Percentiles rank a stretch among this genome's conserved stretches.
phyloP scores from a whole-genome alignment of 768 basidiomycete genomes.

The Pleurotus citrinopileatus region DNA sequence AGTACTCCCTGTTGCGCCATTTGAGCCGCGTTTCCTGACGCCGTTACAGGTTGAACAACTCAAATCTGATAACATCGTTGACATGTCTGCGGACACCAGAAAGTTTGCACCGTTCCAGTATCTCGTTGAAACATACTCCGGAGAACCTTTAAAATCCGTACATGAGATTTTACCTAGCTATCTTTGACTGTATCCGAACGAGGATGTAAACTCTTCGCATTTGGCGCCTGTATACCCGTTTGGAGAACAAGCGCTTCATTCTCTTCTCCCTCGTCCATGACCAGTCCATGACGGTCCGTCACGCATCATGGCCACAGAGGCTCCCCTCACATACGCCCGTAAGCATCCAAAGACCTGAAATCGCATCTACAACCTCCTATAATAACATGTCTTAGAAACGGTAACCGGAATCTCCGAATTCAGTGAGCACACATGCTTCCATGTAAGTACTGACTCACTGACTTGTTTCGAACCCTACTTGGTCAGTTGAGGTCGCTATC shows the following conservation, averaged over 20 bases:
- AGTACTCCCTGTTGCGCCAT: not conserved
- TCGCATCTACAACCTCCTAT: not conserved
- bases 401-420: constrained; percentile 68
- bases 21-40: not conserved
- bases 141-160: constrained; percentile 41
- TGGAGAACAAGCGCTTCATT: not conserved
- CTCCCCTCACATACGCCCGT: constrained; percentile 2
- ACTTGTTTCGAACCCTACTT: not conserved
- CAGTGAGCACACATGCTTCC: constrained; percentile 39
- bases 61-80: constrained; percentile 54
- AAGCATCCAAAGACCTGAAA: not conserved
- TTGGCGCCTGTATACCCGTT: not conserved
- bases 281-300: not conserved
- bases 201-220: not conserved
- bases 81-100: constrained; percentile 21
- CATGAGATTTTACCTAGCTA: constrained; percentile 58
- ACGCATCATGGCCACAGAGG: not conserved
- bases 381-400: constrained; percentile 40
- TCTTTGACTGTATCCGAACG: constrained; percentile 16
- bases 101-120: constrained; percentile 32
- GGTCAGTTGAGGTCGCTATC: constrained; percentile 89
- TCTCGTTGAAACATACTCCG: constrained; percentile 34
- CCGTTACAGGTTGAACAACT: constrained; percentile 57
- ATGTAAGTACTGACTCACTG: not conserved
- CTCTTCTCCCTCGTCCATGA: not conserved